Conservation (phyloP, 495 filamentous ascomycete species). For the Talaromyces wortmannii region DNA sequence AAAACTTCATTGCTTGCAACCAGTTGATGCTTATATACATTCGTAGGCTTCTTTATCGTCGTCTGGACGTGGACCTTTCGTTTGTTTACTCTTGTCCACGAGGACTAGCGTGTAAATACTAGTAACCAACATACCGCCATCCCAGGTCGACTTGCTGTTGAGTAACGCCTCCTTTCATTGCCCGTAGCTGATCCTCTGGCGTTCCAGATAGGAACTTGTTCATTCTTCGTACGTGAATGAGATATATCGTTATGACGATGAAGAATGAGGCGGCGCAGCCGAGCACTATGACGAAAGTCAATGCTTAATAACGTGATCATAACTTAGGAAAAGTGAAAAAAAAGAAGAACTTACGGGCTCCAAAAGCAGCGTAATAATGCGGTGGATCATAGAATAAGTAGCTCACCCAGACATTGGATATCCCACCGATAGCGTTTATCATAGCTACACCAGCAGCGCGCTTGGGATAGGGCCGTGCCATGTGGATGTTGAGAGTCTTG, state of each 20-base stretch:
- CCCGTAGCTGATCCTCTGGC: not conserved
- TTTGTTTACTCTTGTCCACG: too few species aligned
- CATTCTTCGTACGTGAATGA: not conserved
- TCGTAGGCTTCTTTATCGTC: too few species aligned
- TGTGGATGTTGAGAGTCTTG: conserved; percentile 71
- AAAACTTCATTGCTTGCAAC: too few species aligned
- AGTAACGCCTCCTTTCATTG: not conserved
- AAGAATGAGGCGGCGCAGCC: not conserved
- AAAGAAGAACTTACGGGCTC: not conserved
- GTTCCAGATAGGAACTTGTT: not conserved
- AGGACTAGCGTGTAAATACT: too few species aligned
- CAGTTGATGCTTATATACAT: too few species aligned
- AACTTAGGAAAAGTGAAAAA: not conserved
- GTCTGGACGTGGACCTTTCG: too few species aligned
- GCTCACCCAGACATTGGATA: not conserved
- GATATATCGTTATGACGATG: not conserved
- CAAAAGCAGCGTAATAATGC: not conserved
- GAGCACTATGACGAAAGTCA: not conserved
- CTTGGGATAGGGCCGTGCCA: conserved; percentile 77
- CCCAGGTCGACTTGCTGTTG: not conserved
- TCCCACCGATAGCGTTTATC: conserved; percentile 15
- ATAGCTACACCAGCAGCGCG: conserved; percentile 21
- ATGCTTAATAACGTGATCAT: not conserved
- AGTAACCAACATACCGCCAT: not conserved
- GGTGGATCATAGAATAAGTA: not conserved